Evolutionary conservation across 169 alveolate genomes (phyloP), one percentile per base, ranked within the genome.

Genomic region (Theileria annulata): DNA sequence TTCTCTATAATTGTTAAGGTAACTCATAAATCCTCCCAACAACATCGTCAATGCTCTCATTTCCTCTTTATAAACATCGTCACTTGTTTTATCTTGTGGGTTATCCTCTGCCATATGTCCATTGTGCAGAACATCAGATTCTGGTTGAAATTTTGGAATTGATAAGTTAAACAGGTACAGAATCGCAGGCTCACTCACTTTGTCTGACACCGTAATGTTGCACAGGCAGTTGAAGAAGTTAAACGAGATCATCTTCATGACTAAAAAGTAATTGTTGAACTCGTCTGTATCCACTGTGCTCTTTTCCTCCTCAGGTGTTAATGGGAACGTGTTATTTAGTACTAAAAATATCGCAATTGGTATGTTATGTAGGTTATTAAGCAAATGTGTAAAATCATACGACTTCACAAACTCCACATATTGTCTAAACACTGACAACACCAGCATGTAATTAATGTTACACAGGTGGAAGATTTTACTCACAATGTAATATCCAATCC

Each of bases 361-460:
- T 21, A 62, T 37, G 48, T 27, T 30, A 0, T 62, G 71, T 0
- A 62, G 71, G 31, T 62, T 62, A 15, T 15, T 62, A 17, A 62
- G 25, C 48, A 62, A 12, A 19, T 62, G 37, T 21, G 25, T 21
- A 37, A 62, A 62, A 15, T 62, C 71, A 19, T 15, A 28, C 49
- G 71, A 62, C 71, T 62, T 62, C 3, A 62, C 25, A 21, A 62
- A 62, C 42, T 21, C 31, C 3, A 27, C 25, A 19, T 62, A 62
- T 19, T 62, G 31, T 21, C 42, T 62, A 6, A n/a, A 62, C 42
- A 62, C 42, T 62, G 23, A 8, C 31, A 21, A 28, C 12, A 62
- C 71, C 37, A 62, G 5, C 71, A 62, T 27, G 71, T 62, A 62
- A 37, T 62, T 62, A n/a, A 21, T 62, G 71, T 62, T 62, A 37